These are phyloP conservation scores for Tetrahymena borealis DNA, from an alignment of 73 alveolate genomes.

Conservation along the genomic window DNA sequence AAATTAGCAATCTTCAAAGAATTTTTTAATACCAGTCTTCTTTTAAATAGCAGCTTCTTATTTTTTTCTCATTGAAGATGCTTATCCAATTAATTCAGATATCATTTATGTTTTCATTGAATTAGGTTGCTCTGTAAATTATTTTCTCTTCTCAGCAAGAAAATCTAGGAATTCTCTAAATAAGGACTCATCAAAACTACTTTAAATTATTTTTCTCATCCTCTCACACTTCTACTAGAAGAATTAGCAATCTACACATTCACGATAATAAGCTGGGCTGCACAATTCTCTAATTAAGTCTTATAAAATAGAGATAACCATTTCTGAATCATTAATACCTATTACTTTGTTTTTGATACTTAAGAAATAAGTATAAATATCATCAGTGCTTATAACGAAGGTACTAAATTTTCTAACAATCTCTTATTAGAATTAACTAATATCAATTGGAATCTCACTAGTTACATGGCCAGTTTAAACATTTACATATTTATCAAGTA, in stretches of 20 bases:
- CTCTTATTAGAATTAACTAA: neutral
- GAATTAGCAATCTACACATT: neutral
- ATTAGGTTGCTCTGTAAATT: neutral
- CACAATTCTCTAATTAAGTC: neutral
- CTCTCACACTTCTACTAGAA: conserved; percentile 1
- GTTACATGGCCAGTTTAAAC: neutral
- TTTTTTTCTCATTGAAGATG: neutral
- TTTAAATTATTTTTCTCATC: neutral
- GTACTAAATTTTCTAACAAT: neutral
- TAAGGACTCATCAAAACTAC: neutral
- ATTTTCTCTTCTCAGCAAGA: neutral
- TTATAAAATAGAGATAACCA: neutral
- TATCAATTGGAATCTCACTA: neutral
- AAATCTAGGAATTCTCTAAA: neutral
- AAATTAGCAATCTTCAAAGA: neutral
- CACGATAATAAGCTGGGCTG: neutral
- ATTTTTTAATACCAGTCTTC: neutral
- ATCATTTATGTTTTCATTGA: neutral
- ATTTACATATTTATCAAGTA: neutral
- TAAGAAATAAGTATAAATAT: neutral
- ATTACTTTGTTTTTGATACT: neutral
- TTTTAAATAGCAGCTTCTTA: neutral
- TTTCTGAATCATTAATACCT: neutral
- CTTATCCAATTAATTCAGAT: neutral
- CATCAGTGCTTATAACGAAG: neutral